A percentile compares a stretch with the other conserved stretches of the same genome.
Conservation (phyloP, 139 green algal genomes). For the Tetratostichococcus sp. region DNA sequence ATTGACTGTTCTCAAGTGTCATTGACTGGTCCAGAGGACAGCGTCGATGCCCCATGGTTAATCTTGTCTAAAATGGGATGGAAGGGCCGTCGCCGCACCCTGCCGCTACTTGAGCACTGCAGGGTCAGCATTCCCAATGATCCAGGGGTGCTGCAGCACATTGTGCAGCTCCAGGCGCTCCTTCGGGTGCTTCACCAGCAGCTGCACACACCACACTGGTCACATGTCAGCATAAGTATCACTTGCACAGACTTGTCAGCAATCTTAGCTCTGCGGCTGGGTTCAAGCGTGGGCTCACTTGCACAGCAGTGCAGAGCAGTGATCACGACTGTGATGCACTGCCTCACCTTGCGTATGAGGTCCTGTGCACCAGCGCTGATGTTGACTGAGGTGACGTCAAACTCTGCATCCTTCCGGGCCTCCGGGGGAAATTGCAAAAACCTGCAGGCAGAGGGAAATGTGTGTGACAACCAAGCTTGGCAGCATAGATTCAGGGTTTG, state of each 20-base stretch:
- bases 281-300: no score
- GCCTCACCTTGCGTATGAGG: slow-evolving; percentile 70
- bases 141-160: slow-evolving; percentile 86
- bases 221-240: not conserved
- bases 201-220: slow-evolving; percentile 39
- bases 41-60: no score
- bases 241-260: no score
- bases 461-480: no score
- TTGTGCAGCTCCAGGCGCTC: slow-evolving; percentile 62
- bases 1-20: no score
- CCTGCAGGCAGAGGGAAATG: no score
- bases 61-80: no score
- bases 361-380: slow-evolving; percentile 72
- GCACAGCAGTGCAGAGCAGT: no score
- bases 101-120: slow-evolving; percentile 5
- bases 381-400: not conserved
- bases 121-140: slow-evolving; percentile 50
- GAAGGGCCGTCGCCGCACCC: no score
- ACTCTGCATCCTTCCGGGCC: not conserved
- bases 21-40: no score
- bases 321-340: no score
- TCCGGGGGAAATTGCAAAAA: not conserved
- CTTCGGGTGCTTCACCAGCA: slow-evolving; percentile 74
- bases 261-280: not conserved
- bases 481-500: no score